Conservation (phyloP, 768 basidiomycete species). For the Inosperma sp. region DNA sequence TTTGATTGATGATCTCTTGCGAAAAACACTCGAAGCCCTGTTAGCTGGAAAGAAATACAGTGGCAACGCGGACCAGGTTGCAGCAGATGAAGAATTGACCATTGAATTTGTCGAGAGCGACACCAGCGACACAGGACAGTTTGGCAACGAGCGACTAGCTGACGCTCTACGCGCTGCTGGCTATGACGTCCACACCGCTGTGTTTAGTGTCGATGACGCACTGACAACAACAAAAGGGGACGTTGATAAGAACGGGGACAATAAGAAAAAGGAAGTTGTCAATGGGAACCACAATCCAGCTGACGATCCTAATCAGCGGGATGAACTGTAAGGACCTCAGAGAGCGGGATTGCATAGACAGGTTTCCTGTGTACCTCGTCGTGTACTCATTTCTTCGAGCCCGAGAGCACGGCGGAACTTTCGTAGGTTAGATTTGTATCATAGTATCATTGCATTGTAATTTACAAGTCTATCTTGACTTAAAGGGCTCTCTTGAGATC, state of each 20-base stretch:
- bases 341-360: neutral
- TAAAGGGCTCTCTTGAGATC: neutral
- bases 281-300: neutral
- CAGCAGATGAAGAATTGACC: conserved; percentile 32
- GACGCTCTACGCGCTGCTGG: conserved; percentile 52
- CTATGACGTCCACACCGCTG: conserved; percentile 42
- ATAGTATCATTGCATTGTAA: neutral
- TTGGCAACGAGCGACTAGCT: conserved; percentile 41
- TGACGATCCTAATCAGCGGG: conserved; percentile 19
- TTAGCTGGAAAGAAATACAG: conserved; percentile 22
- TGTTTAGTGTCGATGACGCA: conserved; percentile 20
- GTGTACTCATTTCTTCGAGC: no score
- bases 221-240: conserved; percentile 20
- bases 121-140: conserved; percentile 32
- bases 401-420: no score
- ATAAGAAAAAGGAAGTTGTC: conserved; percentile 23
- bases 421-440: conserved; percentile 7
- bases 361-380: neutral
- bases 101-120: conserved; percentile 47
- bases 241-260: conserved; percentile 25
- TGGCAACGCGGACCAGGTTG: conserved; percentile 14
- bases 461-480: neutral
- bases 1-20: conserved; percentile 33
- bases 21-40: conserved; percentile 38
- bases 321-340: conserved; percentile 11